Conservation (phyloP, 2,329 filamentous ascomycete genomes). For the Aspergillus sp. region DNA sequence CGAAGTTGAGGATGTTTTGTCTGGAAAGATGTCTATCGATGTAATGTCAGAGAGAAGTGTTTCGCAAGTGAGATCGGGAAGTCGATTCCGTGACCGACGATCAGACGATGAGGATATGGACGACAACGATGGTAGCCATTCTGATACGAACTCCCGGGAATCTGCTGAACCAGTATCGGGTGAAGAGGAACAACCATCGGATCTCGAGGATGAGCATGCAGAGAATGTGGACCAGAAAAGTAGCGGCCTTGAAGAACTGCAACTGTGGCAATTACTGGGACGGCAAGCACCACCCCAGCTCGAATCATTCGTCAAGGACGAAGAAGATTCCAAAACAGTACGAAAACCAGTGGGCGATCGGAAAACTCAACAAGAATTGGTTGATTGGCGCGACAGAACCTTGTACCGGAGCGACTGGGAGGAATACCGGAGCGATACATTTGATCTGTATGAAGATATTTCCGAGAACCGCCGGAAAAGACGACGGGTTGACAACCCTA, state of each 20-base stretch:
- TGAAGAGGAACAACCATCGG: conserved; percentile 15
- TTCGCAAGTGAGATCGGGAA: not conserved
- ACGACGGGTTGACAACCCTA: conserved; percentile 8
- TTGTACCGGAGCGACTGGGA: conserved; percentile 51
- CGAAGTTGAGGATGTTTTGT: conserved; percentile 39
- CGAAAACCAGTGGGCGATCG: conserved; percentile 22
- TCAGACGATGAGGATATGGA: conserved; percentile 5
- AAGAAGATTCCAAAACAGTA: conserved; percentile 4
- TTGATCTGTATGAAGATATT: conserved; percentile 25
- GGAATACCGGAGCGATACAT: conserved; percentile 25
- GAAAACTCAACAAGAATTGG: conserved; percentile 30
- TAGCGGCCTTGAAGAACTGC: conserved; percentile 41
- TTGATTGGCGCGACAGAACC: conserved; percentile 45
- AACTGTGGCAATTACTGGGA: conserved; percentile 41
- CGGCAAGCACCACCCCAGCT: conserved; percentile 13
- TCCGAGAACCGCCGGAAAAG: conserved; percentile 26
- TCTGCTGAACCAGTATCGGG: conserved; percentile 1
- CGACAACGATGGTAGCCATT: conserved; percentile 4
- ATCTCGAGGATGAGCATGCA: conserved; percentile 40
- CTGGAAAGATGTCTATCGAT: conserved; percentile 7
- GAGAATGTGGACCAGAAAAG: conserved; percentile 45
- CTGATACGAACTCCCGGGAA: not conserved
- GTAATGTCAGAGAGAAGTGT: conserved; percentile 5
- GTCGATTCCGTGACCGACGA: not conserved
- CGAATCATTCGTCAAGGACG: conserved; percentile 14